Percentiles rank a stretch among this genome's conserved stretches.
Conservation (phyloP, 352 stramenopile species). For the Poterioochromonas sp. region DNA sequence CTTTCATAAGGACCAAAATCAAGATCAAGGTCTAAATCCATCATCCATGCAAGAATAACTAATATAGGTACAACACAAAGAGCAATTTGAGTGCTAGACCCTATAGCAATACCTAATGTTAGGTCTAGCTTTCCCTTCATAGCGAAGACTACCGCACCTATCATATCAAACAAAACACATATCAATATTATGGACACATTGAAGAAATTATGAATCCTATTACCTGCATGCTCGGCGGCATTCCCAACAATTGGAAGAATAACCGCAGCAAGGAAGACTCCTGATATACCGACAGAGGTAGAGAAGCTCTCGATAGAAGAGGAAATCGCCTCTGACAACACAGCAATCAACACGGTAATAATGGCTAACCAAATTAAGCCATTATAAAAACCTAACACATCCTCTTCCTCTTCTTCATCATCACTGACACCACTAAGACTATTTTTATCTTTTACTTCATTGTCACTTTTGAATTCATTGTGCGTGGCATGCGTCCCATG, state of each 20-base stretch:
- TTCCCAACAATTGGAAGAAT: slow-evolving; percentile 73
- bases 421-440: background rate
- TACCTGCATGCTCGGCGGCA: slow-evolving; percentile 72
- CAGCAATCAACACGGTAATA: slow-evolving; percentile 59
- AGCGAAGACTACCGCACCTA: slow-evolving; percentile 70
- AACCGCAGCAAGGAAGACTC: slow-evolving; percentile 56
- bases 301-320: slow-evolving; percentile 14
- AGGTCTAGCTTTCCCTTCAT: slow-evolving; percentile 77
- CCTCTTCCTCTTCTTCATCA: slow-evolving; percentile 52
- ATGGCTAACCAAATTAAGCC: slow-evolving; percentile 54
- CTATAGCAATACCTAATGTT: slow-evolving; percentile 70
- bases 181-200: too few relatives aligned
- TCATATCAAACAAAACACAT: too few relatives aligned
- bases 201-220: too few relatives aligned
- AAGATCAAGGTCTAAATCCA: slow-evolving; percentile 65
- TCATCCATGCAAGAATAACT: slow-evolving; percentile 63
- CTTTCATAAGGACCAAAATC: slow-evolving; percentile 66
- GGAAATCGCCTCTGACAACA: slow-evolving; percentile 58
- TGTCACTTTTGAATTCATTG: background rate
- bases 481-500: too few relatives aligned
- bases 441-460: background rate
- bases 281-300: background rate
- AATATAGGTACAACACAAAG: slow-evolving; percentile 73
- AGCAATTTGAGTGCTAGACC: slow-evolving; percentile 72
- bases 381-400: slow-evolving; percentile 58